Evolutionary conservation across 1,284 basidiomycete genomes (phyloP).

Genomic region (Austroboletus novae-zelandiae): DNA sequence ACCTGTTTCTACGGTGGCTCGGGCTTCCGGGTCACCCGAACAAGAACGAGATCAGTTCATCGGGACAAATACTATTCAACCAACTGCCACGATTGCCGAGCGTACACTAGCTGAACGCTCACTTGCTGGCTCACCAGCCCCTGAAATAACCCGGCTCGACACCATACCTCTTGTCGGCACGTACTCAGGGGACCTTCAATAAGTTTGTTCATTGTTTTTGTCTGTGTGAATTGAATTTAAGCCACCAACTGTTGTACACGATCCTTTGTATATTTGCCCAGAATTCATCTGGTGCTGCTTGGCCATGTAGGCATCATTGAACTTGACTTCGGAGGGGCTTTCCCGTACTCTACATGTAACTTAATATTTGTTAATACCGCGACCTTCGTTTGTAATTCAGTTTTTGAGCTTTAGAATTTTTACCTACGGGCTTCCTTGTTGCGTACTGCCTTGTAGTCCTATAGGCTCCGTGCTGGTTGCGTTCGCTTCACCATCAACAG

Average conservation of each 20-base stretch:
- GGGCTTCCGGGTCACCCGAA: constrained; percentile 37
- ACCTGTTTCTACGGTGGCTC: constrained; percentile 49
- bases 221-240: background rate
- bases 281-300: constrained; percentile 1
- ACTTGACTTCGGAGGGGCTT: constrained; percentile 1
- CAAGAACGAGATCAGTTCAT: constrained; percentile 30
- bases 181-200: constrained; percentile 16
- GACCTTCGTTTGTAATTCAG: constrained; percentile 5
- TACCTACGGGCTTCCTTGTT: background rate
- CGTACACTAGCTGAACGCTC: constrained; percentile 55
- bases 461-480: too few species aligned
- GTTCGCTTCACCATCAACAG: constrained; percentile 6
- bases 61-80: constrained; percentile 42
- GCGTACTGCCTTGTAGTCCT: too few species aligned
- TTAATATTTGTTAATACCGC: constrained; percentile 2
- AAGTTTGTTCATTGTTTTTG: constrained; percentile 3
- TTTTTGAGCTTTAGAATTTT: background rate
- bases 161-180: constrained; percentile 30
- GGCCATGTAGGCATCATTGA: background rate
- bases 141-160: constrained; percentile 22
- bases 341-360: constrained; percentile 15
- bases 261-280: constrained; percentile 12
- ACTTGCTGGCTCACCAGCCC: constrained; percentile 53
- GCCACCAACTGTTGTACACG: constrained; percentile 3
- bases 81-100: constrained; percentile 52